phyloP scores from a whole-genome alignment of 2,329 filamentous ascomycete genomes.

The Colletotrichum truncatum region DNA sequence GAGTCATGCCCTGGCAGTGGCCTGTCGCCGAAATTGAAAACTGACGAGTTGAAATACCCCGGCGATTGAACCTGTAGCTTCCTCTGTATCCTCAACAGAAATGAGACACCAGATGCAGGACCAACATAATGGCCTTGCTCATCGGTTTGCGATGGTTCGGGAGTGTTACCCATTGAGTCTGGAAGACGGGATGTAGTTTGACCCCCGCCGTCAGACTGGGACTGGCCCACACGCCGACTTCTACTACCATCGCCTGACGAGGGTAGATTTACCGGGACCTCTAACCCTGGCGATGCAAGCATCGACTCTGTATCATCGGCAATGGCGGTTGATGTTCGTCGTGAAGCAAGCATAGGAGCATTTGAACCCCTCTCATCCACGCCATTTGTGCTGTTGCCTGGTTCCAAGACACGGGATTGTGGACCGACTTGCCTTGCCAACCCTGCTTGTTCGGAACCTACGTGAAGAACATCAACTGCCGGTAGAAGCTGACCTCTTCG shows the following conservation, averaged over 20 bases:
- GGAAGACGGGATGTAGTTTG: background rate
- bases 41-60: conserved; percentile 49
- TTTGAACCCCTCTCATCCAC: background rate
- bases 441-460: background rate
- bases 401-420: background rate
- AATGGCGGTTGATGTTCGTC: background rate
- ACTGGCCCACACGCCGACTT: too few relatives aligned
- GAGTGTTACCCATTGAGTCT: conserved; percentile 28
- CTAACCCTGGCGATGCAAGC: too few relatives aligned
- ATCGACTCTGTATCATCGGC: too few relatives aligned
- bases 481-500: conserved; percentile 34
- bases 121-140: conserved; percentile 42
- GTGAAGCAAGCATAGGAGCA: too few relatives aligned
- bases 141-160: conserved; percentile 40
- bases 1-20: conserved; percentile 51
- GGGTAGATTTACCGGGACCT: too few relatives aligned
- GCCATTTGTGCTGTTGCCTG: background rate
- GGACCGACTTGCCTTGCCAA: too few relatives aligned
- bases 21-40: conserved; percentile 60
- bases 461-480: conserved; percentile 34
- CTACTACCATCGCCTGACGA: too few relatives aligned
- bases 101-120: conserved; percentile 40
- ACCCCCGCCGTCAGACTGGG: too few relatives aligned
- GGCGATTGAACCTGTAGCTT: conserved; percentile 53
- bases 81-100: conserved; percentile 39